phyloP scores from a whole-genome alignment of 202 grass and related monocot species.

The Panicum virgatum region DNA sequence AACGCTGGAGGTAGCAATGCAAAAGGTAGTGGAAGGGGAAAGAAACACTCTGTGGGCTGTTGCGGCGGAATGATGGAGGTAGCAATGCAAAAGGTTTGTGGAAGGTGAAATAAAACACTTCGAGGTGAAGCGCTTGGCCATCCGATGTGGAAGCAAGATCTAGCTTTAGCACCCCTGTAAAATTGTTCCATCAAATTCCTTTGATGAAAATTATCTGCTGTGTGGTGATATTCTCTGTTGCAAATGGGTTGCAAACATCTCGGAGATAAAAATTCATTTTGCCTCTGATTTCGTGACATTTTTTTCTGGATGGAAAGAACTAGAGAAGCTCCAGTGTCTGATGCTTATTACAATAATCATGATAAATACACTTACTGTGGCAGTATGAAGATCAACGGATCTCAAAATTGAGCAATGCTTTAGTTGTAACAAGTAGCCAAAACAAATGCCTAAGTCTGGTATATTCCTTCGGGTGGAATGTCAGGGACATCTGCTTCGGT shows the following conservation, averaged over 20 bases:
- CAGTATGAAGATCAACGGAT: conserved; percentile 12
- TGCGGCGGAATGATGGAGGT: conserved; percentile 66
- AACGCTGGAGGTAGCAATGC: conserved; percentile 47
- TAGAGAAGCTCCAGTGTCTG: not conserved
- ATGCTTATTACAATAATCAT: conserved; percentile 23
- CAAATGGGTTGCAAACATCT: not conserved
- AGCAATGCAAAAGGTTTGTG: conserved; percentile 32
- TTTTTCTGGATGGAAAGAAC: not conserved
- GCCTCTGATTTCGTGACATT: not conserved
- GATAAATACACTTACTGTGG: not conserved
- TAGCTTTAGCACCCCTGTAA: not conserved
- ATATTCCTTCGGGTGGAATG: conserved; percentile 14
- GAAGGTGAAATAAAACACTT: conserved; percentile 31
- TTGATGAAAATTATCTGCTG: conserved; percentile 7
- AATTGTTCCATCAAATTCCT: conserved; percentile 12
- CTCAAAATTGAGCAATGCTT: conserved; percentile 36
- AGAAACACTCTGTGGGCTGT: conserved; percentile 45
- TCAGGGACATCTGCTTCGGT: conserved; percentile 1
- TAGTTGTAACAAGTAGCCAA: not conserved
- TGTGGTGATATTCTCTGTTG: conserved; percentile 21
- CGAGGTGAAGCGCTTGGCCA: not conserved
- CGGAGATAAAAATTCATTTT: not conserved
- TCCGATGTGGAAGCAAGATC: not conserved
- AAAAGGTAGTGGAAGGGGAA: conserved; percentile 51
- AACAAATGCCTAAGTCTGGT: conserved; percentile 9